These are phyloP conservation scores for Baeospora myosura DNA, from an alignment of 1,284 basidiomycete genomes.

Conservation along the genomic window DNA sequence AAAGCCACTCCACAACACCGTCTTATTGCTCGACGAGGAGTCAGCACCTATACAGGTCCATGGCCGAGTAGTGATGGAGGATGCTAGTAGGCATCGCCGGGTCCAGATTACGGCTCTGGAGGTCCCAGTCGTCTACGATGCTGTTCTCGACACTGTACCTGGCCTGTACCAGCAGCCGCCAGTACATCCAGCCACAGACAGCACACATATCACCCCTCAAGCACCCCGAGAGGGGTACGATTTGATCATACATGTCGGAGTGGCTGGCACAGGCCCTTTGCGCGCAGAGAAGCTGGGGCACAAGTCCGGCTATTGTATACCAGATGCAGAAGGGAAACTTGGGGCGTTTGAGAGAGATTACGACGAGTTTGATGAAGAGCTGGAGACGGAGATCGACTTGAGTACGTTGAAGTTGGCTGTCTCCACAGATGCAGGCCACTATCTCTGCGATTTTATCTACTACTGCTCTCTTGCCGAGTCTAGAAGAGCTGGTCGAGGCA, in stretches of 20 bases:
- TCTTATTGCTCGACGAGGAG: constrained; percentile 21
- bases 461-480: constrained; percentile 70
- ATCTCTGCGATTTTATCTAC: constrained; percentile 71
- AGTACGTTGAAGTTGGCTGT: constrained; percentile 51
- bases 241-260: constrained; percentile 67
- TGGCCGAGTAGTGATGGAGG: background rate
- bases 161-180: constrained; percentile 59
- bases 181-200: constrained; percentile 34
- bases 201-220: constrained; percentile 24
- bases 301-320: constrained; percentile 65
- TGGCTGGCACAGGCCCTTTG: constrained; percentile 56
- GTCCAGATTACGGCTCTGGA: constrained; percentile 58
- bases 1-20: constrained; percentile 39
- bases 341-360: constrained; percentile 32
- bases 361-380: constrained; percentile 35
- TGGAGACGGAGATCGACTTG: constrained; percentile 38
- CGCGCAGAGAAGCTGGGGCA: constrained; percentile 63
- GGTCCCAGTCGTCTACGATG: constrained; percentile 56
- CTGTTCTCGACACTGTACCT: constrained; percentile 51
- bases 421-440: constrained; percentile 71
- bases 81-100: constrained; percentile 9
- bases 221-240: constrained; percentile 61
- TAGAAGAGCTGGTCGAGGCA: constrained; percentile 27
- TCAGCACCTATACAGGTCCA: constrained; percentile 5
- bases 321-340: constrained; percentile 49